Evolutionary conservation across 2,329 filamentous ascomycete genomes (phyloP).

Genomic region (Aspergillus fischeri): DNA sequence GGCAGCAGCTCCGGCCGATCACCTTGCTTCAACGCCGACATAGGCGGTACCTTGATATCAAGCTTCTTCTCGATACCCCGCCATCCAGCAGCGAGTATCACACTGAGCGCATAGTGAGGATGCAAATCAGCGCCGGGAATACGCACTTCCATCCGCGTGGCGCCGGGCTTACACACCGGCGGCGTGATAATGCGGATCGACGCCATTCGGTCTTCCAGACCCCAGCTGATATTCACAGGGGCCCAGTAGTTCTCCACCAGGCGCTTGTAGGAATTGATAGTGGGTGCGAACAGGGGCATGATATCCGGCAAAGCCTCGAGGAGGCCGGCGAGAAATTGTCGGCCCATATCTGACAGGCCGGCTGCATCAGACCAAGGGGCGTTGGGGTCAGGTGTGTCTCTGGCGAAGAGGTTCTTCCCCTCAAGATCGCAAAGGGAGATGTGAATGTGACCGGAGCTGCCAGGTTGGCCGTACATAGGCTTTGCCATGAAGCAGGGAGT

Average conservation of each 20-base stretch:
- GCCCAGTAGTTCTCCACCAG: slow-evolving; percentile 99
- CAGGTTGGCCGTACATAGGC: slow-evolving; percentile 79
- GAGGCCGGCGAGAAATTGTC: slow-evolving; percentile 86
- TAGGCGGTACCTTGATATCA: slow-evolving; percentile 72
- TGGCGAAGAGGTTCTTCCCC: slow-evolving; percentile 76
- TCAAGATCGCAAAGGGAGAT: slow-evolving; percentile 74
- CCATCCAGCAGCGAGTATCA: slow-evolving; percentile 87
- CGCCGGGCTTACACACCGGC: slow-evolving; percentile 73
- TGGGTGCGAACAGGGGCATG: slow-evolving; percentile 91
- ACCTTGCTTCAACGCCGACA: slow-evolving; percentile 68
- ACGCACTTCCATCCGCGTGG: slow-evolving; percentile 21
- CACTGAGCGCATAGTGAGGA: slow-evolving; percentile 77
- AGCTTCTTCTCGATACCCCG: slow-evolving; percentile 88
- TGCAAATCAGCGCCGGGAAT: slow-evolving; percentile 74
- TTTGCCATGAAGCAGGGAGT: slow-evolving; percentile 99
- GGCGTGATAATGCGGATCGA: slow-evolving; percentile 84
- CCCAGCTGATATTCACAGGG: slow-evolving; percentile 93
- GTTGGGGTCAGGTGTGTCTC: slow-evolving; percentile 65
- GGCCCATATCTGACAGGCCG: slow-evolving; percentile 79
- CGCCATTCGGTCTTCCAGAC: slow-evolving; percentile 85
- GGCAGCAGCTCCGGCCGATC: slow-evolving; percentile 54
- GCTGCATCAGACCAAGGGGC: slow-evolving; percentile 69
- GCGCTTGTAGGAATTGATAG: slow-evolving; percentile 94
- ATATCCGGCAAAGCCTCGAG: slow-evolving; percentile 84
- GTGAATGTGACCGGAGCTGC: slow-evolving; percentile 93